A percentile compares a stretch with the other conserved stretches of the same genome.
phyloP scores from a whole-genome alignment of 208 protist species.

The Endotrypanum monterogeii region DNA sequence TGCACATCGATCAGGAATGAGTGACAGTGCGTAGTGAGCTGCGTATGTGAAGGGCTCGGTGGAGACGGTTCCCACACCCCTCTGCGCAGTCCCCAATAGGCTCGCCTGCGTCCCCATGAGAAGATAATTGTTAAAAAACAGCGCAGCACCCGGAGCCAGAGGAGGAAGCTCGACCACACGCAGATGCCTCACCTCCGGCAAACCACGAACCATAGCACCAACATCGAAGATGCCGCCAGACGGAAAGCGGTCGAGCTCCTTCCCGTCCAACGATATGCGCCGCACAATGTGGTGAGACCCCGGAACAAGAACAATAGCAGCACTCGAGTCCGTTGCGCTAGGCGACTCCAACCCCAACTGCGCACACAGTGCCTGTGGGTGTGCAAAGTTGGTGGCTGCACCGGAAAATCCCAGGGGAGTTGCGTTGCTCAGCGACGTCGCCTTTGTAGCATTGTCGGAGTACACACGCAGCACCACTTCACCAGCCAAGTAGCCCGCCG shows the following conservation, averaged over 20 bases:
- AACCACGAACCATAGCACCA: slow-evolving; percentile 55
- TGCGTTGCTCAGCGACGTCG: slow-evolving; percentile 58
- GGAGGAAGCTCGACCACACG: slow-evolving; percentile 47
- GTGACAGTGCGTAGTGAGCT: slow-evolving; percentile 50
- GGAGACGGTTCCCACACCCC: slow-evolving; percentile 1
- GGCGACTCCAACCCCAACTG: slow-evolving; percentile 42
- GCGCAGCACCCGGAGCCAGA: slow-evolving; percentile 50
- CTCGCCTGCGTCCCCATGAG: slow-evolving; percentile 44
- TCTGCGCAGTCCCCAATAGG: slow-evolving; percentile 35
- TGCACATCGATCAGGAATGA: slow-evolving; percentile 75
- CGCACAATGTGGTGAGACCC: slow-evolving; percentile 76
- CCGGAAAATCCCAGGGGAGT: slow-evolving; percentile 51
- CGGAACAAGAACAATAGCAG: slow-evolving; percentile 44
- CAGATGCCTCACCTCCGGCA: slow-evolving; percentile 44
- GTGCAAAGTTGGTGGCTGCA: slow-evolving; percentile 23
- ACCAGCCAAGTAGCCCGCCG: slow-evolving; percentile 63
- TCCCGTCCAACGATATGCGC: slow-evolving; percentile 54
- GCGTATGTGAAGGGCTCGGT: slow-evolving; percentile 30
- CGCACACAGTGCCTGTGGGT: slow-evolving; percentile 46
- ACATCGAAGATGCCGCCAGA: slow-evolving; percentile 63
- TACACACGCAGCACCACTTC: slow-evolving; percentile 76
- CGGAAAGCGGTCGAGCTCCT: slow-evolving; percentile 56
- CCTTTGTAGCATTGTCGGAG: slow-evolving; percentile 58
- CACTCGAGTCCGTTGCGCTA: not conserved
- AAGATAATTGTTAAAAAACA: slow-evolving; percentile 70